Percentiles rank a stretch among this genome's conserved stretches.
Conservation (phyloP, 1,139 yeast genomes). For the Suhomyces bribrorum region DNA sequence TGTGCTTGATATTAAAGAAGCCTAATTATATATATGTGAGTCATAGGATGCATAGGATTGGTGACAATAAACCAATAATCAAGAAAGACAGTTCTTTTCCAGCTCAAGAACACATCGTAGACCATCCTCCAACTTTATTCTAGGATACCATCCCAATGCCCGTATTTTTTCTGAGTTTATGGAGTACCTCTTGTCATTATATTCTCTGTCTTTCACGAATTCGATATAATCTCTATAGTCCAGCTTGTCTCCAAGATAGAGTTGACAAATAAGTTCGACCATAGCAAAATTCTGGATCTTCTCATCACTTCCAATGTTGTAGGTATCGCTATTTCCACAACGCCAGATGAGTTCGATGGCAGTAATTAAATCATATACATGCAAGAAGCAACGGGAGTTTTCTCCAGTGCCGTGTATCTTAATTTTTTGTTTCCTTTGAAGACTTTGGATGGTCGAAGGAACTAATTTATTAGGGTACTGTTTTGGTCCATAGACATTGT, state of each 20-base stretch:
- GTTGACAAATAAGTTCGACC: constrained; percentile 24
- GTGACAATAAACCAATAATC: no score
- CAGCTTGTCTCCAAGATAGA: constrained; percentile 14
- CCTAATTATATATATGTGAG: no score
- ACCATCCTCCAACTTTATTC: constrained; percentile 38
- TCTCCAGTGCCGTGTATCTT: constrained; percentile 52
- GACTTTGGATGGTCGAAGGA: constrained; percentile 31
- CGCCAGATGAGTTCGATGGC: constrained; percentile 42
- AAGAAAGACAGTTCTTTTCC: background rate
- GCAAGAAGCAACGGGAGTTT: constrained; percentile 48
- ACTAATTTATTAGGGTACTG: constrained; percentile 62
- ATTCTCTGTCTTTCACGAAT: constrained; percentile 48
- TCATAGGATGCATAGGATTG: no score
- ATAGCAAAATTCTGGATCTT: constrained; percentile 45
- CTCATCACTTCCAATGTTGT: constrained; percentile 50
- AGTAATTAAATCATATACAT: constrained; percentile 48
- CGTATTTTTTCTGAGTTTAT: constrained; percentile 39
- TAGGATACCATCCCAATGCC: constrained; percentile 52
- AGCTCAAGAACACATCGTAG: background rate
- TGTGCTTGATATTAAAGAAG: no score
- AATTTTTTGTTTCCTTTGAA: constrained; percentile 25
- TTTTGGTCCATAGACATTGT: constrained; percentile 57
- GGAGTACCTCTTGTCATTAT: constrained; percentile 52
- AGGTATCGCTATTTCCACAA: constrained; percentile 34
- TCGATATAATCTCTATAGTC: constrained; percentile 24